Conservation (phyloP, 2,329 filamentous ascomycete genomes). For the Calonectria pteridis region DNA sequence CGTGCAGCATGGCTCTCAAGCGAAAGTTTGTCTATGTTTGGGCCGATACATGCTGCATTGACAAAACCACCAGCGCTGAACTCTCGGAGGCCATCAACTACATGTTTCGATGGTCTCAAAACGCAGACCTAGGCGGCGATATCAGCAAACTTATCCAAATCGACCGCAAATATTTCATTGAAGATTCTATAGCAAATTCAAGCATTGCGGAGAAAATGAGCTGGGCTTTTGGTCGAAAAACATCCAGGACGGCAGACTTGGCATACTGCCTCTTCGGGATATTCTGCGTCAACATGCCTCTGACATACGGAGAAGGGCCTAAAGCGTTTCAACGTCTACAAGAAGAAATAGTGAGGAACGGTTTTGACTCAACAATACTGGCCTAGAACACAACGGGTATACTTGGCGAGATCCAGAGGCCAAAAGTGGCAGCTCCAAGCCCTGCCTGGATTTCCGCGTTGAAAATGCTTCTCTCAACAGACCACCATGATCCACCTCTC, state of each 20-base stretch:
- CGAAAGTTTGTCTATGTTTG: neutral
- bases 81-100: conserved; percentile 10
- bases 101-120: conserved; percentile 10
- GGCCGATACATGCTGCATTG: conserved; percentile 11
- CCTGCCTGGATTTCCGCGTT: neutral
- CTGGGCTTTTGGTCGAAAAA: neutral
- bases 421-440: neutral
- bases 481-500: neutral
- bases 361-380: neutral
- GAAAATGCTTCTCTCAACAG: neutral
- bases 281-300: conserved; percentile 7
- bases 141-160: neutral
- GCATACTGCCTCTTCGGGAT: conserved; percentile 3
- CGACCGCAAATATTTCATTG: neutral
- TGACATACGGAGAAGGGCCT: neutral
- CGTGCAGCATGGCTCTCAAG: neutral
- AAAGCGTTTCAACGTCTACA: neutral
- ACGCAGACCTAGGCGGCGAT: neutral
- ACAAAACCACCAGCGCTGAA: conserved; percentile 3
- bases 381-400: neutral
- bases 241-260: neutral
- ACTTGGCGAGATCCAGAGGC: neutral
- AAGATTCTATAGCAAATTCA: neutral
- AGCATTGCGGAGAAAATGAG: conserved; percentile 2
- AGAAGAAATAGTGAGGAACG: neutral